Evolutionary conservation across 202 grass and related monocot genomes (phyloP).

Genomic region (Thinopyrum obtusiflorum): DNA sequence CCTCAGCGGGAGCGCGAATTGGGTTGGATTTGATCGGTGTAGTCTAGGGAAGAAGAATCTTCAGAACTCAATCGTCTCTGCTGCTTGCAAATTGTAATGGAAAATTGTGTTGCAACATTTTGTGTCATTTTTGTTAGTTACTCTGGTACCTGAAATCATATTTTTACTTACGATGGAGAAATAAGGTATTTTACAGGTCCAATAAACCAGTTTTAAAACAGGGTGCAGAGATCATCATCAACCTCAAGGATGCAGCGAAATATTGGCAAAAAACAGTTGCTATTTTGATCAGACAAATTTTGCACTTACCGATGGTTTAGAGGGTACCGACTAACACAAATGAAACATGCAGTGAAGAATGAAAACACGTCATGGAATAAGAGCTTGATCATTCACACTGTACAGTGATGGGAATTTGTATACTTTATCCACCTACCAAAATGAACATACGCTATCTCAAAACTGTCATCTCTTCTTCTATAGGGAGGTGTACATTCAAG

Average conservation of each 20-base stretch:
- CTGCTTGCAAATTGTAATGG: background rate
- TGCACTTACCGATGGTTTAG: background rate
- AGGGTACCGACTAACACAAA: background rate
- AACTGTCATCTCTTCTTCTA: background rate
- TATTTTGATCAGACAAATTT: background rate
- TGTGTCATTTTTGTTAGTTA: background rate
- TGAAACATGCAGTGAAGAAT: background rate
- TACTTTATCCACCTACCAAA: slow-evolving; percentile 12
- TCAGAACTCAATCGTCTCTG: background rate
- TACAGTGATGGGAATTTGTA: background rate
- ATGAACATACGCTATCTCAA: background rate
- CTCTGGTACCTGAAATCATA: background rate
- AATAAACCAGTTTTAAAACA: background rate
- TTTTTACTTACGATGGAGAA: background rate
- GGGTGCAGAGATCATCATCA: background rate
- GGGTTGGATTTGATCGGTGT: background rate
- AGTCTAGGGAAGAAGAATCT: background rate
- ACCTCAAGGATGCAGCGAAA: background rate
- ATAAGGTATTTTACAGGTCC: background rate
- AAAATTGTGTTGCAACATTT: background rate
- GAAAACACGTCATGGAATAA: background rate
- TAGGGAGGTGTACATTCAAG: background rate
- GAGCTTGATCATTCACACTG: background rate
- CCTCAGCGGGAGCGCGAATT: background rate
- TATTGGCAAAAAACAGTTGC: background rate